phyloP scores from a whole-genome alignment of 768 basidiomycete species.

The Thelephora ganbajun region DNA sequence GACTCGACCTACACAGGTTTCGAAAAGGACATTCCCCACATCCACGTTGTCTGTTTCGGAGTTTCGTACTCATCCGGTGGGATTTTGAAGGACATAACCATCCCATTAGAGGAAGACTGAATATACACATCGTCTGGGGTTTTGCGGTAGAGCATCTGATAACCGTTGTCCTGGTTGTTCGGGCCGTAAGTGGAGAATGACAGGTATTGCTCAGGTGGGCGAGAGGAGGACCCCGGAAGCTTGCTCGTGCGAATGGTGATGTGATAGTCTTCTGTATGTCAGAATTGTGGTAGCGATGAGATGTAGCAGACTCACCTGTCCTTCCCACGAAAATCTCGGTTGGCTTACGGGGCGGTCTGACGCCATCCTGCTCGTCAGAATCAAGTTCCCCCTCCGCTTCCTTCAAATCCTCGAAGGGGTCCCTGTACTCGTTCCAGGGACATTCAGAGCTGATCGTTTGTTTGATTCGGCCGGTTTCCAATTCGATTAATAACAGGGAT shows the following conservation, averaged over 20 bases:
- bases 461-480: constrained; percentile 72
- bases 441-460: constrained; percentile 65
- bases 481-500: constrained; percentile 55
- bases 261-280: constrained; percentile 58
- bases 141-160: constrained; percentile 60
- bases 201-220: constrained; percentile 57
- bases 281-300: constrained; percentile 6
- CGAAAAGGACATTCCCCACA: constrained; percentile 49
- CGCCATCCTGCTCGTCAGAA: constrained; percentile 46
- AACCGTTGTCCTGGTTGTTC: constrained; percentile 67
- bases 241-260: constrained; percentile 67
- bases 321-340: constrained; percentile 50
- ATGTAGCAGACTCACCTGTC: constrained; percentile 32
- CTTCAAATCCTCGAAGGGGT: constrained; percentile 21
- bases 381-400: constrained; percentile 24
- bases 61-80: constrained; percentile 15
- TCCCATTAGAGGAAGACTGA: constrained; percentile 67
- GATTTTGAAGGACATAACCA: constrained; percentile 59
- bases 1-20: constrained; percentile 47
- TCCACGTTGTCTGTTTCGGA: constrained; percentile 21
- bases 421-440: constrained; percentile 58
- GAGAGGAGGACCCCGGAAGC: constrained; percentile 18
- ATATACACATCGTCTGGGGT: constrained; percentile 74
- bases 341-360: constrained; percentile 19
- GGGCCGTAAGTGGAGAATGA: constrained; percentile 89